phyloP scores from a whole-genome alignment of 345 rosid genomes.

The Barbarea vulgaris region DNA sequence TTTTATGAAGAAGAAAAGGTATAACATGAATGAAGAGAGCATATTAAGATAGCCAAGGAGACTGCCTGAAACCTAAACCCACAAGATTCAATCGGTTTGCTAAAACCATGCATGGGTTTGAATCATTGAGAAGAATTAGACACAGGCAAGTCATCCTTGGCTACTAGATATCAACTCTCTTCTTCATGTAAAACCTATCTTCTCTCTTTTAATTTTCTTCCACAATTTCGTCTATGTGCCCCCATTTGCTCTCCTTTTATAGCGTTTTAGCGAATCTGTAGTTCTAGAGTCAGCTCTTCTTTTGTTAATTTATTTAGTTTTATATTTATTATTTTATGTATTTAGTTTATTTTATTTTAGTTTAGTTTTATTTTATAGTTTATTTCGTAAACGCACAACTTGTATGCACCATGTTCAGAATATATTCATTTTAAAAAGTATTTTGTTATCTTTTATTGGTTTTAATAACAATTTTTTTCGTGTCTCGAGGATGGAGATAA shows the following conservation, averaged over 20 bases:
- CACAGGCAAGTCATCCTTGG: constrained; percentile 32
- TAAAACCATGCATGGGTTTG: background rate
- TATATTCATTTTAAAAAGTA: constrained; percentile 6
- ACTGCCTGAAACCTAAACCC: constrained; percentile 14
- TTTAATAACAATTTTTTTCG: background rate
- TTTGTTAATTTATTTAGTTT: background rate
- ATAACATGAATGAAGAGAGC: constrained; percentile 18
- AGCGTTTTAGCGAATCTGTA: constrained; percentile 9
- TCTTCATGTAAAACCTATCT: constrained; percentile 32
- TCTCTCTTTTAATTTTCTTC: constrained; percentile 20
- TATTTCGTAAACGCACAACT: background rate
- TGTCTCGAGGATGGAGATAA: constrained; percentile 27
- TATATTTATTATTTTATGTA: background rate
- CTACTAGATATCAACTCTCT: constrained; percentile 30
- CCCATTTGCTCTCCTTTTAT: constrained; percentile 23
- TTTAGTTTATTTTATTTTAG: background rate
- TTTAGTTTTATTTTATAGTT: background rate
- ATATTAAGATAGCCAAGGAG: constrained; percentile 28
- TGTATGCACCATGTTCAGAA: constrained; percentile 21
- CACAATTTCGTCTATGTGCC: background rate
- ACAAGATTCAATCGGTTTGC: background rate
- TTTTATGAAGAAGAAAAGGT: constrained; percentile 11
- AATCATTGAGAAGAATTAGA: constrained; percentile 18
- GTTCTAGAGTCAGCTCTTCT: background rate
- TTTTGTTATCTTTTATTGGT: constrained; percentile 4